These are phyloP conservation scores for Flaveria ramosissima DNA, from an alignment of 129 eudicot species.

Conservation along the genomic window DNA sequence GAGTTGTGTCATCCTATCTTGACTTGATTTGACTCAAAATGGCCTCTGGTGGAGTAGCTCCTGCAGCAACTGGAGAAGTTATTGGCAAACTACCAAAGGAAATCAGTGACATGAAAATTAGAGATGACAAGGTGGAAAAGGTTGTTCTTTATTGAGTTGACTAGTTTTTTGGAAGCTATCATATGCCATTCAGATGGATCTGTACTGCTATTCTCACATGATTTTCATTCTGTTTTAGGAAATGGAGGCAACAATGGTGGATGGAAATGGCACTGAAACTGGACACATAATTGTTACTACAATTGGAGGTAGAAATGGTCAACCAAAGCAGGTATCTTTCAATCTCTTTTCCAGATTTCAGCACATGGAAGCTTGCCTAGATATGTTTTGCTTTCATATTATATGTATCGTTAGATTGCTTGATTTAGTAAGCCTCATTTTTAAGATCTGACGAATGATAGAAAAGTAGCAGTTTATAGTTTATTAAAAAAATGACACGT, in stretches of 20 bases:
- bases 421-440: not conserved
- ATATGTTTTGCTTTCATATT: not conserved
- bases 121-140: slow-evolving; percentile 62
- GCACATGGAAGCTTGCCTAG: slow-evolving; percentile 4
- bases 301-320: slow-evolving; percentile 75
- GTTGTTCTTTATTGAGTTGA: slow-evolving; percentile 30
- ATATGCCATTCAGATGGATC: not conserved
- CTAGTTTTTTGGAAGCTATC: not conserved
- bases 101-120: slow-evolving; percentile 63
- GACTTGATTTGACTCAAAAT: slow-evolving; percentile 21
- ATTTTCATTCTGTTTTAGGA: slow-evolving; percentile 38
- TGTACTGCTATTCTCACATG: not conserved
- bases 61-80: slow-evolving; percentile 38
- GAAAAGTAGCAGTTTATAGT: not conserved
- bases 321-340: slow-evolving; percentile 60
- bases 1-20: slow-evolving; percentile 17
- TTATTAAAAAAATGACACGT: not conserved
- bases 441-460: not conserved
- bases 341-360: not conserved
- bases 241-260: slow-evolving; percentile 62
- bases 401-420: slow-evolving; percentile 7
- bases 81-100: slow-evolving; percentile 51
- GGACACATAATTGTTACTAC: slow-evolving; percentile 74
- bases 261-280: slow-evolving; percentile 73
- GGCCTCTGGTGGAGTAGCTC: slow-evolving; percentile 43